A percentile compares a stretch with the other conserved stretches of the same genome.
Evolutionary conservation across 805 yeast species (phyloP).

Genomic region (Nematodospora valgi): DNA sequence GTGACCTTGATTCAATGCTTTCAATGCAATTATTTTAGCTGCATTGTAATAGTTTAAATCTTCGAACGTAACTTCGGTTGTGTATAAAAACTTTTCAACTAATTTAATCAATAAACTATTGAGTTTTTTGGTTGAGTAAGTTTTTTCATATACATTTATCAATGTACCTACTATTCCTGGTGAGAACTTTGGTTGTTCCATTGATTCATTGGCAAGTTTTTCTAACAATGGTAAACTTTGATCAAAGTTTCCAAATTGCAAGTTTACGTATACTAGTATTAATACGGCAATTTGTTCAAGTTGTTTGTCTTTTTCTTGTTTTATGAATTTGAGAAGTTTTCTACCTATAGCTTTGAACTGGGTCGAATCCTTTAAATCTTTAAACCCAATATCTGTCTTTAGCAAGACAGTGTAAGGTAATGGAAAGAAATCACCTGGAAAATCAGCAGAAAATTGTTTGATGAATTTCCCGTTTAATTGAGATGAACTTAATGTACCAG

Average conservation of each 20-base stretch:
- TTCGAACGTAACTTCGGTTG: conserved; percentile 7
- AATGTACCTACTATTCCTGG: conserved; percentile 54
- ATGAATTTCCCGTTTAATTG: conserved; percentile 14
- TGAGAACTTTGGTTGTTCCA: conserved; percentile 22
- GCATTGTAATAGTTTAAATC: conserved; percentile 21
- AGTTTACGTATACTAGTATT: conserved; percentile 25
- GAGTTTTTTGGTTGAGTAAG: conserved; percentile 34
- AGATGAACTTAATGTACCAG: conserved; percentile 33
- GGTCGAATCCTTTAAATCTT: conserved; percentile 20
- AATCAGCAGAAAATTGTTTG: conserved; percentile 16
- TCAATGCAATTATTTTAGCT: conserved; percentile 29
- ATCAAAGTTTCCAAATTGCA: conserved; percentile 18
- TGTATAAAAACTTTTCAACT: conserved; percentile 13
- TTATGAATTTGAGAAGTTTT: conserved; percentile 18
- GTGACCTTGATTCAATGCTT: conserved; percentile 18
- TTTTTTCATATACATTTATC: conserved; percentile 46
- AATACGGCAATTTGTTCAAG: conserved; percentile 26
- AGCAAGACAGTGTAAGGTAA: conserved; percentile 26
- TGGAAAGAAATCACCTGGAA: conserved; percentile 30
- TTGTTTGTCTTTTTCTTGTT: conserved; percentile 6
- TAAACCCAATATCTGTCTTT: conserved; percentile 23
- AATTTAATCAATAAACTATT: conserved; percentile 15
- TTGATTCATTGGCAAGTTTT: conserved; percentile 15
- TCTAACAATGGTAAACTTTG: conserved; percentile 37
- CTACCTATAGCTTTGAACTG: conserved; percentile 15